Percentiles rank a stretch among this genome's conserved stretches.
Evolutionary conservation across 306 rosid species (phyloP).

Genomic region (Inga laurina): DNA sequence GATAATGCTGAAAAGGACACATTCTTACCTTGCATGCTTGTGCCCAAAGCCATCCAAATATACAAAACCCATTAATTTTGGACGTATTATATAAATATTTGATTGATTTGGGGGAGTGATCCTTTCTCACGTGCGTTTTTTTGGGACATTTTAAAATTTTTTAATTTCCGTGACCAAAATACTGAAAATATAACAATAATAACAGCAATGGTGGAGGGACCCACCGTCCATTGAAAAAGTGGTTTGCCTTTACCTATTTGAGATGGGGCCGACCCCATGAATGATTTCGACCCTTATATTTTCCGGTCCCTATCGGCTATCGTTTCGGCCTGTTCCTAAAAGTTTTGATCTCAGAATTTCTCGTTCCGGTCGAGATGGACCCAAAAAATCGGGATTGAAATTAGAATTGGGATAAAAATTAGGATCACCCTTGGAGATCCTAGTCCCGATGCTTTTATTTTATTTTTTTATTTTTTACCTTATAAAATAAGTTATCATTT

Average conservation of each 20-base stretch:
- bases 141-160: background rate
- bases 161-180: background rate
- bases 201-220: background rate
- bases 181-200: background rate
- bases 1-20: background rate
- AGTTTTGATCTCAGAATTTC: too few relatives aligned
- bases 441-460: too few relatives aligned
- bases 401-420: too few relatives aligned
- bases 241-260: background rate
- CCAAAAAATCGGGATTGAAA: rapidly evolving
- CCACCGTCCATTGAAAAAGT: background rate
- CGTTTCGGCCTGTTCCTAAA: too few relatives aligned
- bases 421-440: too few relatives aligned
- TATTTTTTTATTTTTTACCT: too few relatives aligned
- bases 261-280: background rate
- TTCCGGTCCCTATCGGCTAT: too few relatives aligned
- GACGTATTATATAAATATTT: background rate
- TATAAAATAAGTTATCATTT: too few relatives aligned
- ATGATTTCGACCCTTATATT: background rate
- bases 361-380: too few relatives aligned
- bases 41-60: background rate
- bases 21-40: background rate
- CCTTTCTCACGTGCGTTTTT: background rate
- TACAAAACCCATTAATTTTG: background rate
- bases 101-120: background rate